These are phyloP conservation scores for Lobosporangium transversale DNA, from an alignment of 192 early-diverging fungal genomes.

Conservation along the genomic window DNA sequence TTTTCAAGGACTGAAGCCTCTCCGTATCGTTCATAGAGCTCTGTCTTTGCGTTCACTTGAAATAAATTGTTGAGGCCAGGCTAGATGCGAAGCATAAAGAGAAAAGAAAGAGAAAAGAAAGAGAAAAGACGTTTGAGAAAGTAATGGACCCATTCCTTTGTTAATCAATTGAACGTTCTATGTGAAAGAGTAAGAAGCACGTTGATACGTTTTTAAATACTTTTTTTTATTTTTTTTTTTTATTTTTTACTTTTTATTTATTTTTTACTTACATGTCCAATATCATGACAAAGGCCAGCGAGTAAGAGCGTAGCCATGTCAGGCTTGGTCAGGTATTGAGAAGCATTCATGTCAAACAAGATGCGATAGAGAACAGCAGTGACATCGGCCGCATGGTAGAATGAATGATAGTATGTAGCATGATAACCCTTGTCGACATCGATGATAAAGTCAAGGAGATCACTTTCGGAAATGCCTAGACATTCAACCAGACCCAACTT, in stretches of 20 bases:
- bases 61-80: constrained; percentile 94
- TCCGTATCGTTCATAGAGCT: constrained; percentile 76
- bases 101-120: neutral
- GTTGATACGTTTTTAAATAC: too few relatives aligned
- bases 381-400: constrained; percentile 92
- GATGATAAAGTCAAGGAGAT: constrained; percentile 85
- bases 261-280: constrained; percentile 84
- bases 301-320: constrained; percentile 84
- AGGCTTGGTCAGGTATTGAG: constrained; percentile 70
- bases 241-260: too few relatives aligned
- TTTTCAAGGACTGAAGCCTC: constrained; percentile 88
- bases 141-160: neutral
- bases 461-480: constrained; percentile 65
- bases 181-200: too few relatives aligned
- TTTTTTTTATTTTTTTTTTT: too few relatives aligned
- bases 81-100: constrained; percentile 50
- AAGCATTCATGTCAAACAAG: constrained; percentile 73
- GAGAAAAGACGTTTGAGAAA: neutral
- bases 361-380: constrained; percentile 84
- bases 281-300: constrained; percentile 91
- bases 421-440: constrained; percentile 85
- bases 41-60: constrained; percentile 87
- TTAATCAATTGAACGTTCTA: too few relatives aligned
- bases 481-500: constrained; percentile 69
- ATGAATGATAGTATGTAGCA: constrained; percentile 92